Evolutionary conservation across 2,329 filamentous ascomycete species (phyloP).

Genomic region (Sarocladium brachiariae): DNA sequence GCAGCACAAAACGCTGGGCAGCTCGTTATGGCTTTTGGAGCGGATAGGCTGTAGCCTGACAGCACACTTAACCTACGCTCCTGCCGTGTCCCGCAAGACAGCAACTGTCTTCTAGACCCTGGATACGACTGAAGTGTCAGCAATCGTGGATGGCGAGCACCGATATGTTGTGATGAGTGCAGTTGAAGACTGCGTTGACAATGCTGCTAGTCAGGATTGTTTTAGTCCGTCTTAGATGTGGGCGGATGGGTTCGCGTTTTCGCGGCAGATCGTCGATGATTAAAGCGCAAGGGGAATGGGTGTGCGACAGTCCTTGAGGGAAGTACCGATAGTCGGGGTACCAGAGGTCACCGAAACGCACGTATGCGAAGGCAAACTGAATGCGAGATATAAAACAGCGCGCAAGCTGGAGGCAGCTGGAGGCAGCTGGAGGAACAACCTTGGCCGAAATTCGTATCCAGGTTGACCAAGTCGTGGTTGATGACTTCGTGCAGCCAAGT

Average conservation of each 20-base stretch:
- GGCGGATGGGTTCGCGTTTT: conserved; percentile 8
- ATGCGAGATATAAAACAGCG: not conserved
- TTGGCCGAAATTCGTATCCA: too few species aligned
- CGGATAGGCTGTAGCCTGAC: not conserved
- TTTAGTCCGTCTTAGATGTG: not conserved
- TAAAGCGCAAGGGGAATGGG: not conserved
- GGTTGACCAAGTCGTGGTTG: not conserved
- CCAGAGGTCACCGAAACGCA: not conserved
- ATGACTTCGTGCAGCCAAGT: not conserved
- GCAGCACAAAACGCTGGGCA: not conserved
- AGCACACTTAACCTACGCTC: not conserved
- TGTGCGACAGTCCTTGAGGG: conserved; percentile 8
- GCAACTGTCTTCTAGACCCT: not conserved
- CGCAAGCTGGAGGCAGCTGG: not conserved
- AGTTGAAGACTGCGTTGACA: not conserved
- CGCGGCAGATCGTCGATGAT: conserved; percentile 6
- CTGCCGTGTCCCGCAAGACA: not conserved
- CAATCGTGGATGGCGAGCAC: not conserved
- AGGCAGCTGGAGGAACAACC: not conserved
- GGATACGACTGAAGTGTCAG: not conserved
- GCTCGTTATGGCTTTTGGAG: not conserved
- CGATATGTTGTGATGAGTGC: not conserved
- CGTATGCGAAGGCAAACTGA: not conserved
- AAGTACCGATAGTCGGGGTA: not conserved
- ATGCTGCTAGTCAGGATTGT: not conserved